These are phyloP conservation scores for Shiraia bambusicola DNA, from an alignment of 2,329 filamentous ascomycete genomes.

Conservation along the genomic window DNA sequence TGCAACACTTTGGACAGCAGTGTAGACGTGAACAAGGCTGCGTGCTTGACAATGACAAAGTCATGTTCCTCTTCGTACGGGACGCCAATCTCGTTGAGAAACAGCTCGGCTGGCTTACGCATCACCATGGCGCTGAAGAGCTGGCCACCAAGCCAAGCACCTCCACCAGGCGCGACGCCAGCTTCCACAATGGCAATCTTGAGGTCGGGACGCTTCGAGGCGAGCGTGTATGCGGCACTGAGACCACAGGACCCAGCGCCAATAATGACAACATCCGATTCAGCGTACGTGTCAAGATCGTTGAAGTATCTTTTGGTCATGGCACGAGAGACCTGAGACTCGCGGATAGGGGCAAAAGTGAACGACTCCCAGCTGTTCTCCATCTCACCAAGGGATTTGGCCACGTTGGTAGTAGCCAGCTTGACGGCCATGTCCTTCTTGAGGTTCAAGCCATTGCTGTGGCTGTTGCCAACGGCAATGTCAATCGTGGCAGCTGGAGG, in stretches of 20 bases:
- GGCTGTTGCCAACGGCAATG: conserved; percentile 37
- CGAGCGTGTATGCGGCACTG: conserved; percentile 80
- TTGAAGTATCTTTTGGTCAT: conserved; percentile 93
- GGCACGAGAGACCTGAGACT: conserved; percentile 87
- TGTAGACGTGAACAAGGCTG: conserved; percentile 87
- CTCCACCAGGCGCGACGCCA: conserved; percentile 78
- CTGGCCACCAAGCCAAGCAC: conserved; percentile 91
- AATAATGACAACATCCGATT: conserved; percentile 91
- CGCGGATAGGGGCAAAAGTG: conserved; percentile 81
- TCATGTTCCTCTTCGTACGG: conserved; percentile 85
- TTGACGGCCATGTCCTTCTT: conserved; percentile 52
- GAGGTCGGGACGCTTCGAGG: conserved; percentile 79
- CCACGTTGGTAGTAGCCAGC: conserved; percentile 49
- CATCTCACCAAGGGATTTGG: conserved; percentile 64
- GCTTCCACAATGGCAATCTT: conserved; percentile 92
- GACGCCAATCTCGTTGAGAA: conserved; percentile 78
- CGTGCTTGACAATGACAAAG: conserved; percentile 92
- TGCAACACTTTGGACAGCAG: conserved; percentile 78
- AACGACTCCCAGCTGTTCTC: conserved; percentile 79
- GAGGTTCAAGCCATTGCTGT: conserved; percentile 35
- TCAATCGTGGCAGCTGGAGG: conserved; percentile 69
- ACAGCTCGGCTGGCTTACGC: conserved; percentile 86
- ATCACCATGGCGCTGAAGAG: conserved; percentile 95
- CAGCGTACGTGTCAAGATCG: conserved; percentile 84
- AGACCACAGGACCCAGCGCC: conserved; percentile 88